Base-by-base conservation (phyloP, 1,139 yeast genomes). In the Blastobotrys serpentis region DNA sequence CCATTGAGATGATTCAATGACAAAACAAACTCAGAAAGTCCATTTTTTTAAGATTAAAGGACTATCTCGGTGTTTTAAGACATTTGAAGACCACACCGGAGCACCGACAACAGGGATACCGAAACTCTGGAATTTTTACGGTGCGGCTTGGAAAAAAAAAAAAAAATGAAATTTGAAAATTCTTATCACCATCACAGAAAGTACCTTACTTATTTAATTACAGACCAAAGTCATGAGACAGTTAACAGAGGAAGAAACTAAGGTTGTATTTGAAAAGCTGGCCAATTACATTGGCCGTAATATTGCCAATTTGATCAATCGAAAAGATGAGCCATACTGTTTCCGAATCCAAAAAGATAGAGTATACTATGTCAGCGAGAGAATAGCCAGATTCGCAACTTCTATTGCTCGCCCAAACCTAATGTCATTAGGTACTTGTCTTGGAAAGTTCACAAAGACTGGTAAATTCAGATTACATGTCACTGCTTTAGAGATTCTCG, bases 221-320 rank as follows among this genome's bases (percentile, higher is more conserved):
- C 30, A 21, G 17, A 21, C 26, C 29, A 23, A 54, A 26, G 49
- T 23, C 26, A 92, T 92, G 98, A 84, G 98, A 76, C 88, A 92
- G 47, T 78, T 92, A 58, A 92, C 98, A 56, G 98, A 92, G 68
- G 96, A 88, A 68, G 99, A 92, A 67, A 92, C 98, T 40, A 88
- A 86, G 66, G 94, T 86, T 25, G 96, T 92, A 42, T 92, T 92
- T 67, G 98, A 92, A 67, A 92, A 92, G 70, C 80, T 92, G 50
- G 97, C 98, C 54, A 92, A 86, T 68, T 94, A 92, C 64, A 87
- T 92, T 56, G 99, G 99, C 13, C 79, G 97, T 68, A 92, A 92
- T 68, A 90, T 94, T 54, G 81, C 96, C 10, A 82, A 82, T 58
- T 74, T 92, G 53, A 87, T 92, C 56, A 95, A 92, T 63, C 84